Conservation (phyloP, 352 stramenopile species). For the Phytophthora cajani region DNA sequence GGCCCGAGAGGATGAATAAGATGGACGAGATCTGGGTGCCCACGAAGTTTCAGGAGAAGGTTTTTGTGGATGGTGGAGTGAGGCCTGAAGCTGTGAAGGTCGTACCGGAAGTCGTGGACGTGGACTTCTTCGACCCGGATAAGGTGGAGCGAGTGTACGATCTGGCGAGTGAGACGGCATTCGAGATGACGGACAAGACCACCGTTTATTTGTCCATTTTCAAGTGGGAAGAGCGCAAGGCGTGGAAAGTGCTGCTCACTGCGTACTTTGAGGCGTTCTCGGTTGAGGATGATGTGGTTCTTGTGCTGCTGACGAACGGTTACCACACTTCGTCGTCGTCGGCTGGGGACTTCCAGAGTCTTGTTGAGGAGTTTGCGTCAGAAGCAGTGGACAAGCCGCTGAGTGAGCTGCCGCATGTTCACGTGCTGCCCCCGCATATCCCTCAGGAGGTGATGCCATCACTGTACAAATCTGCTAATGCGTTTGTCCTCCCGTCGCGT, state of each 20-base stretch:
- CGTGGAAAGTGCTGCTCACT: slow-evolving; percentile 86
- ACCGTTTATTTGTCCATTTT: slow-evolving; percentile 93
- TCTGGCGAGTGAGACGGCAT: slow-evolving; percentile 42
- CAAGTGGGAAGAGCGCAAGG: slow-evolving; percentile 95
- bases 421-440: slow-evolving; percentile 70
- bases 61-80: slow-evolving; percentile 76
- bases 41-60: slow-evolving; percentile 81
- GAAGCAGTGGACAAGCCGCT: slow-evolving; percentile 54
- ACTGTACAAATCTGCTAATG: slow-evolving; percentile 81
- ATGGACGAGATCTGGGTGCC: slow-evolving; percentile 96
- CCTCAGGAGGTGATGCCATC: slow-evolving; percentile 61
- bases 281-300: slow-evolving; percentile 61
- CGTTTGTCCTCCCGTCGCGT: slow-evolving; percentile 91
- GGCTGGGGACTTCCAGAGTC: slow-evolving; percentile 52
- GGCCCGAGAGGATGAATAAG: slow-evolving; percentile 84
- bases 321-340: slow-evolving; percentile 77
- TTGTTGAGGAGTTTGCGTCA: slow-evolving; percentile 65
- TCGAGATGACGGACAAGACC: slow-evolving; percentile 49
- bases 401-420: slow-evolving; percentile 57
- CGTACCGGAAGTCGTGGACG: slow-evolving; percentile 89
- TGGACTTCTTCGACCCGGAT: slow-evolving; percentile 86
- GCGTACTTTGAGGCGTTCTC: slow-evolving; percentile 87
- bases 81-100: slow-evolving; percentile 64
- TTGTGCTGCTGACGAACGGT: slow-evolving; percentile 89
- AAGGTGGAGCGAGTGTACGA: slow-evolving; percentile 57